A percentile compares a stretch with the other conserved stretches of the same genome.
Conservation (phyloP, 768 basidiomycete genomes). For the Daedaleopsis nitida region DNA sequence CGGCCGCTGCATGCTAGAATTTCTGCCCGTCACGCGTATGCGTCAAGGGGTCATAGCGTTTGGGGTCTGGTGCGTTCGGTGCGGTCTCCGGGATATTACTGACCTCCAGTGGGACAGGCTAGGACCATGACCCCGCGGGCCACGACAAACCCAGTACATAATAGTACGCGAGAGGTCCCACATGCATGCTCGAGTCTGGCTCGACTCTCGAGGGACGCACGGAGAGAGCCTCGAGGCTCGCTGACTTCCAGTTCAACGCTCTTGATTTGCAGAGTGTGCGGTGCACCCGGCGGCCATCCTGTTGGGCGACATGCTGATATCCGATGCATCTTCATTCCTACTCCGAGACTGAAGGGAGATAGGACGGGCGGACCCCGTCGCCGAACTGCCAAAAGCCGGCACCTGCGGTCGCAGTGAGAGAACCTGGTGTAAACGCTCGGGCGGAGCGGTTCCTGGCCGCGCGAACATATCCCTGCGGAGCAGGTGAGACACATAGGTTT, state of each 20-base stretch:
- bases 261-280: too few relatives aligned
- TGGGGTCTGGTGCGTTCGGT: background rate
- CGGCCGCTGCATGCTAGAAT: background rate
- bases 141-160: constrained; percentile 11
- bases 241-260: too few relatives aligned
- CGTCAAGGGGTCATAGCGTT: background rate
- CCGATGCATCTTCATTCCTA: too few relatives aligned
- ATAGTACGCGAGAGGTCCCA: constrained; percentile 6
- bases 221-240: too few relatives aligned
- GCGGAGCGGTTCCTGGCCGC: background rate
- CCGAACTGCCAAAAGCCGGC: background rate
- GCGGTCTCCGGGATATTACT: too few relatives aligned
- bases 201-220: background rate
- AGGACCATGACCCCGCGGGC: background rate
- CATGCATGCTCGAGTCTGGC: background rate
- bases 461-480: background rate
- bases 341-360: too few relatives aligned
- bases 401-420: background rate
- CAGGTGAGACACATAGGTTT: background rate
- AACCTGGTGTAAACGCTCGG: background rate
- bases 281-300: too few relatives aligned
- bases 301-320: too few relatives aligned
- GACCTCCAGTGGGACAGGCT: background rate
- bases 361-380: background rate
- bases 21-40: background rate